Evolutionary conservation across 148 eudicot species (phyloP).

Genomic region (Talinum fruticosum): DNA sequence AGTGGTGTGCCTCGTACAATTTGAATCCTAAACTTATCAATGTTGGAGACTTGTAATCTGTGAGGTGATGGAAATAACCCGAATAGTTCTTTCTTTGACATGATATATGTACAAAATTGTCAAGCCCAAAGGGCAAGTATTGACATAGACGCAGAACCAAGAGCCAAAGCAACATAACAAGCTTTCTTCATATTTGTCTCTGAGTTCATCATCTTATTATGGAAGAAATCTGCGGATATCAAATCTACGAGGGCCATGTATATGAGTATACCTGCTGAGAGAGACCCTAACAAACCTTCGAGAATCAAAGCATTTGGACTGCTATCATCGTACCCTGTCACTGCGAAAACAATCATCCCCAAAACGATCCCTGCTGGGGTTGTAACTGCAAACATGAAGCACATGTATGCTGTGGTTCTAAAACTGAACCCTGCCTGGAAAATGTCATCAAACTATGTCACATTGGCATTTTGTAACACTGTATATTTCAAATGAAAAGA

Average conservation of each 20-base stretch:
- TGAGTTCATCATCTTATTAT: slow-evolving; percentile 63
- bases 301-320: slow-evolving; percentile 64
- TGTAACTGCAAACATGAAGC: slow-evolving; percentile 85
- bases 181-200: slow-evolving; percentile 60
- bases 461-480: neutral
- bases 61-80: neutral
- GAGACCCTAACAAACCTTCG: slow-evolving; percentile 74
- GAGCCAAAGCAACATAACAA: slow-evolving; percentile 62
- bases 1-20: neutral
- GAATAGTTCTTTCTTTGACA: slow-evolving; percentile 1
- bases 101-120: slow-evolving; percentile 21
- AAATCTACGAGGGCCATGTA: slow-evolving; percentile 87
- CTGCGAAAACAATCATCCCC: slow-evolving; percentile 59
- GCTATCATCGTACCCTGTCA: slow-evolving; percentile 75
- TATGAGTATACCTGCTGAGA: slow-evolving; percentile 76
- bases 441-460: neutral
- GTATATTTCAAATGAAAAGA: too few species aligned
- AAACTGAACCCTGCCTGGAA: slow-evolving; percentile 73
- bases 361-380: slow-evolving; percentile 67
- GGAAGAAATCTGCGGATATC: slow-evolving; percentile 81
- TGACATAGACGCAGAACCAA: slow-evolving; percentile 81
- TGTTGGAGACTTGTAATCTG: neutral
- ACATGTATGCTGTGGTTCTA: slow-evolving; percentile 71
- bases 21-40: neutral
- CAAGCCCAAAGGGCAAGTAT: slow-evolving; percentile 90